Base-by-base conservation (phyloP, 2,329 filamentous ascomycete species). In the Colletotrichum limetticola region DNA sequence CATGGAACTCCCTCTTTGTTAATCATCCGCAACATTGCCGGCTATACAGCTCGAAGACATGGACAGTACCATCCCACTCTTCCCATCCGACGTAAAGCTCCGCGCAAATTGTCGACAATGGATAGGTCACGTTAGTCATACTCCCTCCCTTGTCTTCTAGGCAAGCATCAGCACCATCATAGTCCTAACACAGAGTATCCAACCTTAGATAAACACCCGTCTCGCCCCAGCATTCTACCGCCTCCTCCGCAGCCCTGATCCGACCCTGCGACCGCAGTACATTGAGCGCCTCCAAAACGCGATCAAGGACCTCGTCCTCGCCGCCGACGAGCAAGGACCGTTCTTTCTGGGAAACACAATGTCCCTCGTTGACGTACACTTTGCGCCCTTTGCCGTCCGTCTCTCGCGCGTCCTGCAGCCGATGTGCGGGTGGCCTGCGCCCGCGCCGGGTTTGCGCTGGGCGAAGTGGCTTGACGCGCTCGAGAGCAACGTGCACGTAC, bases 171-270 rank as follows among this genome's bases (percentile, higher is more conserved):
- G 56, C 26, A 37, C 57, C 16, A 37, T 63, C 16, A 42, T 19
- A 42, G 11, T 35, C 11, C 16, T 63, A 26, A 67, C 24, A 16
- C 9, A 19, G 4, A 9, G 32, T 35, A 12, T 35, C 32, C 12
- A 37, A 22, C 12, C 3, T 9, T 49, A 93, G 91, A 91, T 95
- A 79, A 95, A 97, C 79, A 89, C 92, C 37, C 88, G 91, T 75
- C 91, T 97, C 67, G 89, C 97, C 1, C 93, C 94, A 0, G 84
- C 86, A 12, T 97, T 97, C 85, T 95, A 95, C 82, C 88, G 88
- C 42, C 87, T 95, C 22, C 86, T 97, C 0, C 91, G 92, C 81
- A 89, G 91, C 1, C 88, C 91, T 75, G 89, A 93, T 16, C 77
- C 83, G 22, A 77, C 86, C 16, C 89, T 90, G 74, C 92, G 93